Percentiles rank a stretch among this genome's conserved stretches.
These are phyloP conservation scores for Persicaria tinctoria DNA, from an alignment of 148 eudicot genomes.

Conservation along the genomic window DNA sequence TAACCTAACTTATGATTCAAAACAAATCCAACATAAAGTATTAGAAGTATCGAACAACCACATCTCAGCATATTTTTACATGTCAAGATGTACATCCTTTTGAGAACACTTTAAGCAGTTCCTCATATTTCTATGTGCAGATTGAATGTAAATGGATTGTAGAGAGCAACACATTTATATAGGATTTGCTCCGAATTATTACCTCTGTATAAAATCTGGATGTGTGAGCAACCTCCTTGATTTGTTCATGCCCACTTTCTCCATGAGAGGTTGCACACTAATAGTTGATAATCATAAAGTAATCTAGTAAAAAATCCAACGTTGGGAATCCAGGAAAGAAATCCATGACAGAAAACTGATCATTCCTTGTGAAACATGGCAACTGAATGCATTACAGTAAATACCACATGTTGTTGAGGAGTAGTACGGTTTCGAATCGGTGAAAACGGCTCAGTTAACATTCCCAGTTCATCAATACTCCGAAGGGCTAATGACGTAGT, in stretches of 20 bases:
- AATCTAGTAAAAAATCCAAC: background rate
- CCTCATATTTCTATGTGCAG: constrained; percentile 2
- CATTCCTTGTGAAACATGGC: too few species aligned
- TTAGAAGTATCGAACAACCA: background rate
- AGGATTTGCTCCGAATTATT: background rate
- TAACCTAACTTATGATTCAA: constrained; percentile 63
- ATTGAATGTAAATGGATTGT: background rate
- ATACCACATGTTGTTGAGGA: too few species aligned
- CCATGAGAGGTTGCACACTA: constrained; percentile 4
- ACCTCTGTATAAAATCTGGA: constrained; percentile 5
- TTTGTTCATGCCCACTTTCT: constrained; percentile 1
- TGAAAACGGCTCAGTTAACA: too few species aligned
- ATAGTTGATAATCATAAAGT: background rate
- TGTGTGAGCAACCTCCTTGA: background rate
- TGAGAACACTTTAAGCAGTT: background rate
- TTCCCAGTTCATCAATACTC: constrained; percentile 36
- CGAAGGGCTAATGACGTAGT: constrained; percentile 79
- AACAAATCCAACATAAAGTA: constrained; percentile 1
- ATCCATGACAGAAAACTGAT: too few species aligned
- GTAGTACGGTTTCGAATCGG: too few species aligned
- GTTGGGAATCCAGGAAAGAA: background rate
- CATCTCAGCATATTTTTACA: background rate
- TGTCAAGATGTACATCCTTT: background rate
- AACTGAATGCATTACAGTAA: too few species aligned
- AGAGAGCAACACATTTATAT: background rate